Conservation (phyloP, 768 basidiomycete genomes). For the Pleurotus ostreatus region DNA sequence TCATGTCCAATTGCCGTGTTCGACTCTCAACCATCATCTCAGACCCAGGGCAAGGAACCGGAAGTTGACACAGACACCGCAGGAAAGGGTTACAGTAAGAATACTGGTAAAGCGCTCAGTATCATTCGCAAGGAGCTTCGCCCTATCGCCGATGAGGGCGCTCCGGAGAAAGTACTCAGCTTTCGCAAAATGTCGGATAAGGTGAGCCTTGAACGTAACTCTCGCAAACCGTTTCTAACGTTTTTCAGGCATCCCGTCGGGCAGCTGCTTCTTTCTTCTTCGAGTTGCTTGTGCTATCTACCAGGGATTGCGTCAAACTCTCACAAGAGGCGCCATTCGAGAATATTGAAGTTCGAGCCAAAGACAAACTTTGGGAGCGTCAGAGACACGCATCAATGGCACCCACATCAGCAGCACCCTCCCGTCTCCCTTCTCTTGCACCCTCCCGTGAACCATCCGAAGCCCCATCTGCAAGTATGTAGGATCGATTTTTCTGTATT, state of each 20-base stretch:
- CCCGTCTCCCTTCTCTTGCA: constrained; percentile 20
- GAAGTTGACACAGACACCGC: constrained; percentile 40
- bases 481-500: no score
- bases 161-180: constrained; percentile 60
- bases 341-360: constrained; percentile 81
- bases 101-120: constrained; percentile 80
- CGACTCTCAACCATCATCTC: constrained; percentile 56
- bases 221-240: constrained; percentile 1
- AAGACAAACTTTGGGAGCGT: constrained; percentile 82
- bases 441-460: constrained; percentile 20
- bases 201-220: constrained; percentile 32
- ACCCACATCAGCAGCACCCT: constrained; percentile 25
- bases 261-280: constrained; percentile 98
- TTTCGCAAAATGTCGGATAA: constrained; percentile 79
- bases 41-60: constrained; percentile 44
- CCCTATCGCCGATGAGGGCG: constrained; percentile 40
- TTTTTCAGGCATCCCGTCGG: constrained; percentile 71
- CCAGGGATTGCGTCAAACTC: constrained; percentile 85
- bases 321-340: constrained; percentile 72
- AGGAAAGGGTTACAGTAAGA: constrained; percentile 79
- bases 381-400: constrained; percentile 33
- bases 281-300: constrained; percentile 90
- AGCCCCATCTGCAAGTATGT: constrained; percentile 12
- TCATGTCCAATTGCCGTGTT: constrained; percentile 80
- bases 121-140: constrained; percentile 72